Base-by-base conservation (phyloP, 441 rosid species). In the Bruguiera hainesii region DNA sequence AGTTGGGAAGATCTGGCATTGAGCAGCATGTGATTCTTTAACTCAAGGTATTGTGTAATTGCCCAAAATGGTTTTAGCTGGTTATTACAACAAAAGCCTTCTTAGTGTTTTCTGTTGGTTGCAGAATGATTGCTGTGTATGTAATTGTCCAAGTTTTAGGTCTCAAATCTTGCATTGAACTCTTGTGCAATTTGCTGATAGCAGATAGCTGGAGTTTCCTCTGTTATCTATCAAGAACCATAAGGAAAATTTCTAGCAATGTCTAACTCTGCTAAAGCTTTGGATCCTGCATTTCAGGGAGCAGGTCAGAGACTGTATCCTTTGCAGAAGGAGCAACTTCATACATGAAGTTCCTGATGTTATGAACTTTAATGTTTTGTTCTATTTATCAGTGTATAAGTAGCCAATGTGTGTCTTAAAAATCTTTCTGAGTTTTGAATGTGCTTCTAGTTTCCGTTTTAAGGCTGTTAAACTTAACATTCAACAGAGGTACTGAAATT, bases 221-320 rank as follows among this genome's bases (percentile, higher is more conserved):
- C 55, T 65, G 59, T 64, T 70, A 25, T 56, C 58, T 7, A 53
- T 46, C 70, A 67, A 64, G 74, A 69, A 58, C 69, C 69, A 52
- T 48, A 64, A 76, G 73, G 71, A 83, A 61, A 35, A 63, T 66
- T 66, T 59, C 20, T 55, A 71, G 61, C 73, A 60, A 95, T 96
- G 99, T 89, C 99, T 73, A 84, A 81, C 74, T 73, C 99, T 58
- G 65, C 84, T 39, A 92, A 96, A 81, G 78, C 78, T 65, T 70
- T 88, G 81, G 99, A 96, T 80, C 96, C 97, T 78, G 96, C 96
- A 51, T 96, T 96, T 79, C 98, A 90, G 74, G 97, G 98, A 76
- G 91, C 77, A 33, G 99, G 99, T 21, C 97, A 92, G 81, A 90
- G 88, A 87, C 72, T 77, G 99, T 92, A 95, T 90, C 92, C 96